Conservation (phyloP, 2,329 filamentous ascomycete genomes). For the Arachnomyces sp. region DNA sequence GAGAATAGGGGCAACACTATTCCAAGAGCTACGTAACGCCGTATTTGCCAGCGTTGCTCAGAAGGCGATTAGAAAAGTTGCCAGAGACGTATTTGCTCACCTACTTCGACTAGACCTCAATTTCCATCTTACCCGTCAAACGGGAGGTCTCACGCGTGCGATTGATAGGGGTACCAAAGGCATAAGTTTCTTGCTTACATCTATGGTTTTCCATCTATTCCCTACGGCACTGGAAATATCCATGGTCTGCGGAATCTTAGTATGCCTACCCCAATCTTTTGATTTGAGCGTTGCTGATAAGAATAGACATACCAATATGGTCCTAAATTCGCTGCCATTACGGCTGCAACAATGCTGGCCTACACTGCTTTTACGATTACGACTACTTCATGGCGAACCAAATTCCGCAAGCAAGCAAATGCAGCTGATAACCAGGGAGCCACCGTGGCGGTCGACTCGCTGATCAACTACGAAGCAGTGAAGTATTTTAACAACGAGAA, state of each 20-base stretch:
- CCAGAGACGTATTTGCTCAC: conserved; percentile 86
- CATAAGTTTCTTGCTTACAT: conserved; percentile 92
- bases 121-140: conserved; percentile 92
- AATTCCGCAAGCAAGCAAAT: conserved; percentile 90
- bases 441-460: conserved; percentile 87
- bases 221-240: conserved; percentile 89
- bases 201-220: conserved; percentile 96
- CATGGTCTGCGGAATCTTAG: conserved; percentile 88
- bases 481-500: conserved; percentile 99
- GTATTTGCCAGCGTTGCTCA: conserved; percentile 96
- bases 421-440: conserved; percentile 92
- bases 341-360: conserved; percentile 78
- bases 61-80: conserved; percentile 87
- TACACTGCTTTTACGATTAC: conserved; percentile 96
- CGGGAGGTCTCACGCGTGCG: conserved; percentile 83
- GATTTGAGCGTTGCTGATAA: conserved; percentile 11
- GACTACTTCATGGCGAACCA: conserved; percentile 94
- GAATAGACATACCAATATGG: conserved; percentile 86
- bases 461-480: conserved; percentile 98
- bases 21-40: conserved; percentile 90
- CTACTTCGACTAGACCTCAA: conserved; percentile 78
- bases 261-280: conserved; percentile 22
- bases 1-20: conserved; percentile 77
- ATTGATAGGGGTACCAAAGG: conserved; percentile 97
- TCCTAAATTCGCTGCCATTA: conserved; percentile 82